Conservation (phyloP, 331 rosid genomes). For the Stylosanthes scabra region DNA sequence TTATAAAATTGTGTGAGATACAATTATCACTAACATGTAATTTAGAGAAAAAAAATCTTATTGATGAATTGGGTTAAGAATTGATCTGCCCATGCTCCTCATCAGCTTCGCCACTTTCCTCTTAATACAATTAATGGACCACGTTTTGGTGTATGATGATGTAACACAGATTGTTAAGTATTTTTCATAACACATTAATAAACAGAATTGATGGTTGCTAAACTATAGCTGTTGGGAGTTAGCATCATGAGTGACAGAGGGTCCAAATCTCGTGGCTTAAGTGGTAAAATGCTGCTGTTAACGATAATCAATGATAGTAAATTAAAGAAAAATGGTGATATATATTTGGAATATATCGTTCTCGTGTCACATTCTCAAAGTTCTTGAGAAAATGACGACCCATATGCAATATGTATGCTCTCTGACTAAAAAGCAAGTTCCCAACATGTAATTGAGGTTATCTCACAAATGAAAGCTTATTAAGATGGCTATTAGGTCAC, state of each 20-base stretch:
- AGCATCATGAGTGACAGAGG: background rate
- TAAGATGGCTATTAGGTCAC: too few species aligned
- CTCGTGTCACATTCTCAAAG: background rate
- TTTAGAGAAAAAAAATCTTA: too few species aligned
- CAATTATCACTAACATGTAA: too few species aligned
- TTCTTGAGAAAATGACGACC: background rate
- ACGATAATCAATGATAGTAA: background rate
- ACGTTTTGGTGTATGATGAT: too few species aligned
- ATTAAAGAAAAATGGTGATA: background rate
- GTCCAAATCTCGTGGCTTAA: background rate
- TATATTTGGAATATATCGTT: background rate
- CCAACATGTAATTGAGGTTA: background rate
- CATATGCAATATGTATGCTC: background rate
- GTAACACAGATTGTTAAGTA: too few species aligned
- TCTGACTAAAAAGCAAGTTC: background rate
- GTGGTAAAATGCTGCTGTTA: background rate
- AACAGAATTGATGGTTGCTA: background rate
- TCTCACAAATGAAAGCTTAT: background rate
- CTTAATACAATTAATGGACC: too few species aligned
- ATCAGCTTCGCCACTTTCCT: too few species aligned
- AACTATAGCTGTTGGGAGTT: background rate
- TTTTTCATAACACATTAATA: too few species aligned
- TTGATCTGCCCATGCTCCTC: too few species aligned
- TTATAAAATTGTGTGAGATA: too few species aligned
- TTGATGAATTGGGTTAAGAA: too few species aligned